These are phyloP conservation scores for Croton laevigatus DNA, from an alignment of 441 rosid species.

Conservation along the genomic window DNA sequence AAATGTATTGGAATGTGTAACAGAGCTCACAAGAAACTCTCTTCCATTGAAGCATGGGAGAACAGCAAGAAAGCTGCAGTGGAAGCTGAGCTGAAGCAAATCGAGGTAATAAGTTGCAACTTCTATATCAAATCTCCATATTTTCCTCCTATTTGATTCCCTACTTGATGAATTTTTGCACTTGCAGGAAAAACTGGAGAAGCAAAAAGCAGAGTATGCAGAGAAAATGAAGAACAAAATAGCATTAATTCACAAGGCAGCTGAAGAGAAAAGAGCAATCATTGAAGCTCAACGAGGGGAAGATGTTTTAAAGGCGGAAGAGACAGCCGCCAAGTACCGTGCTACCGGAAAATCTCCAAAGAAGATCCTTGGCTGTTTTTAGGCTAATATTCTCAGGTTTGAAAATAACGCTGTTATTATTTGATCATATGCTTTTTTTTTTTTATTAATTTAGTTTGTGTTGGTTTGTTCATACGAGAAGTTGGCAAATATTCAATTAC, in stretches of 20 bases:
- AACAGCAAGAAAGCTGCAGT: conserved; percentile 67
- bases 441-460: conserved; percentile 27
- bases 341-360: conserved; percentile 70
- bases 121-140: not conserved
- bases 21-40: conserved; percentile 87
- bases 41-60: conserved; percentile 76
- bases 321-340: conserved; percentile 74
- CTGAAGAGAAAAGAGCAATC: conserved; percentile 80
- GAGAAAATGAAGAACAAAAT: conserved; percentile 82
- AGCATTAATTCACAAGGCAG: conserved; percentile 67
- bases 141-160: not conserved
- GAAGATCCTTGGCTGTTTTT: conserved; percentile 63
- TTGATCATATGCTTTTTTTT: conserved; percentile 22
- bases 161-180: not conserved
- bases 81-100: conserved; percentile 73
- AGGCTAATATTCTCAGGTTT: conserved; percentile 13
- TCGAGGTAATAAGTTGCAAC: conserved; percentile 47
- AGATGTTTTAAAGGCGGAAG: conserved; percentile 81
- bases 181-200: conserved; percentile 70
- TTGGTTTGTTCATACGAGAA: conserved; percentile 24
- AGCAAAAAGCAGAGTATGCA: conserved; percentile 62
- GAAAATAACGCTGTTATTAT: conserved; percentile 9
- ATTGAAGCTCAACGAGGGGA: conserved; percentile 77
- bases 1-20: conserved; percentile 4
- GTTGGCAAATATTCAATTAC: conserved; percentile 19